Percentiles rank a stretch among this genome's conserved stretches.
Evolutionary conservation across 345 rosid genomes (phyloP).

Genomic region (Eucalyptus camaldulensis): DNA sequence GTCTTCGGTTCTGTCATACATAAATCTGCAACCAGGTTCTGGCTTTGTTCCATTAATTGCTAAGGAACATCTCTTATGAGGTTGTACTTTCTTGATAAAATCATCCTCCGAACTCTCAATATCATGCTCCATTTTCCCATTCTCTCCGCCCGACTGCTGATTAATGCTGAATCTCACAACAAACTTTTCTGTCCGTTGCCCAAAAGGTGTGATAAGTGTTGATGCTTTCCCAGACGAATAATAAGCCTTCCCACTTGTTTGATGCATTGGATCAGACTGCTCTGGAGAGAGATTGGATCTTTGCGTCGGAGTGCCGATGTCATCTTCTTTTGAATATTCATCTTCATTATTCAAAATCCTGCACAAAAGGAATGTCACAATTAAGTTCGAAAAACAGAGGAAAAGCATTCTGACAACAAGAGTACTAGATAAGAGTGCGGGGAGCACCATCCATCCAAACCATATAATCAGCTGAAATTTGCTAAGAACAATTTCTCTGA

Average conservation of each 20-base stretch:
- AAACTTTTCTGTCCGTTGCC: slow-evolving; percentile 53
- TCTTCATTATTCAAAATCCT: slow-evolving; percentile 63
- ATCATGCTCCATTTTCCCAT: slow-evolving; percentile 15
- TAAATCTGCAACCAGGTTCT: slow-evolving; percentile 71
- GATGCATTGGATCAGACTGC: slow-evolving; percentile 21
- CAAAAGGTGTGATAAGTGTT: slow-evolving; percentile 70
- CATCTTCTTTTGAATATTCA: slow-evolving; percentile 35
- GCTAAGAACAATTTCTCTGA: background rate
- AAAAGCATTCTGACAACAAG: background rate
- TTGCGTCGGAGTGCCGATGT: slow-evolving; percentile 49
- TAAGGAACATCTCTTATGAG: slow-evolving; percentile 48
- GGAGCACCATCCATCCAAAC: background rate
- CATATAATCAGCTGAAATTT: background rate
- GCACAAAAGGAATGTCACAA: background rate
- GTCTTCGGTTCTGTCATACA: slow-evolving; percentile 84
- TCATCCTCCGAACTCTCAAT: slow-evolving; percentile 47
- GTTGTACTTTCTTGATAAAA: slow-evolving; percentile 58
- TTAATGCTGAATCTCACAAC: slow-evolving; percentile 48
- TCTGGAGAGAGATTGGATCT: slow-evolving; percentile 30
- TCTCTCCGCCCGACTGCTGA: slow-evolving; percentile 18
- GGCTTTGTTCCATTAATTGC: slow-evolving; percentile 47
- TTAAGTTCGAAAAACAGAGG: background rate
- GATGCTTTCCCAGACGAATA: slow-evolving; percentile 52
- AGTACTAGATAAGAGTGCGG: background rate
- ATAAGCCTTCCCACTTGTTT: slow-evolving; percentile 35